These are phyloP conservation scores for Eucalyptus urophylla DNA, from an alignment of 345 rosid genomes.

Conservation along the genomic window DNA sequence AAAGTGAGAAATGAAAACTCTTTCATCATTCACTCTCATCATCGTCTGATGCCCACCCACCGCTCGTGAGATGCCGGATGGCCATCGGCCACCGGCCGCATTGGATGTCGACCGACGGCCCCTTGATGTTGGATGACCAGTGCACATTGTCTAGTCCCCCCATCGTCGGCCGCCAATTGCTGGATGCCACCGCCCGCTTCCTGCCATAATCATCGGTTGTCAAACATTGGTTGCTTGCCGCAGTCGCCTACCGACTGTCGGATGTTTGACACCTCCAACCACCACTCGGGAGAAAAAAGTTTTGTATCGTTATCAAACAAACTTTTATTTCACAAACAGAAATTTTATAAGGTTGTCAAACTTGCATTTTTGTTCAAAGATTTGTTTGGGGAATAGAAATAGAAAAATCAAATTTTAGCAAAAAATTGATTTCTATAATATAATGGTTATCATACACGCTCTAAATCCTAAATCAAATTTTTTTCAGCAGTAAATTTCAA, in stretches of 20 bases:
- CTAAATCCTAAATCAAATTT: no score
- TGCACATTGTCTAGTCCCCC: no score
- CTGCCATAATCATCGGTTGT: fast-evolving
- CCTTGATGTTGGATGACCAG: fast-evolving
- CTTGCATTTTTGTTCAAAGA: fast-evolving
- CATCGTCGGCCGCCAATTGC: fast-evolving
- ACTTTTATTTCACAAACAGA: no score
- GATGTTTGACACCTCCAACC: no score
- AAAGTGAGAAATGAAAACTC: no score
- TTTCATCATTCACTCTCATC: no score
- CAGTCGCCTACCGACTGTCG: fast-evolving
- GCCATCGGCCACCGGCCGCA: fast-evolving
- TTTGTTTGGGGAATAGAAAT: no score
- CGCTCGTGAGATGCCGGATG: fast-evolving
- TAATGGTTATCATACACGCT: fast-evolving
- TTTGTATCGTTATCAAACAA: fast-evolving
- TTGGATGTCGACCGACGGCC: fast-evolving
- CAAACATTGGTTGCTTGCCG: fast-evolving
- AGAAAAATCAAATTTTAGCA: no score
- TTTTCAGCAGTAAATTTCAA: no score
- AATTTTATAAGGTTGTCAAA: no score
- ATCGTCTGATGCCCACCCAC: fast-evolving
- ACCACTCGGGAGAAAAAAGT: no score
- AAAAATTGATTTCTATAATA: no score
- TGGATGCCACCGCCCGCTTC: fast-evolving